phyloP scores from a whole-genome alignment of 2,329 filamentous ascomycete species.

The Fusarium siculi region DNA sequence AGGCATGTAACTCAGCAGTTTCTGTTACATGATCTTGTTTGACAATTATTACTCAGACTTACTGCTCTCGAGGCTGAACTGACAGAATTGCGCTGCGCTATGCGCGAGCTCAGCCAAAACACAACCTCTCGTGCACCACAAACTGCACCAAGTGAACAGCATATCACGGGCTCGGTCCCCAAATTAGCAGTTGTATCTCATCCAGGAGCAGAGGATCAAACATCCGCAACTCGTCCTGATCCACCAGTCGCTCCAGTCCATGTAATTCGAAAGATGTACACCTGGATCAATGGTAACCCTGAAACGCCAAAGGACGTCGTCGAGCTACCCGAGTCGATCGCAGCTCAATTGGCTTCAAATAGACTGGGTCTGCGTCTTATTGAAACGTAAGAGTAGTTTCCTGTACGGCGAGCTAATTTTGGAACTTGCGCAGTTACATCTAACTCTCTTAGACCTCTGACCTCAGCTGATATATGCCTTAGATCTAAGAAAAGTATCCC shows the following conservation, averaged over 20 bases:
- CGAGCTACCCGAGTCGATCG: not conserved
- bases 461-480: accelerated
- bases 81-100: not conserved
- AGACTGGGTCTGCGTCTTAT: accelerated
- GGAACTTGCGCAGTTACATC: accelerated
- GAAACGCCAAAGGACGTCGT: not conserved
- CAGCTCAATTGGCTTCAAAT: not conserved
- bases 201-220: not conserved
- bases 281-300: not conserved
- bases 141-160: too few species aligned
- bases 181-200: accelerated
- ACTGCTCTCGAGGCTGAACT: not conserved
- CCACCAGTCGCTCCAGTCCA: not conserved
- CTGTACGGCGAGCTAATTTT: too few species aligned
- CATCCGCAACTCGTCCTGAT: accelerated
- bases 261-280: not conserved
- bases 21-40: too few species aligned
- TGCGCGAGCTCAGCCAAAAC: not conserved
- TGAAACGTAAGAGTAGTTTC: not conserved
- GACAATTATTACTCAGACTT: not conserved
- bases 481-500: not conserved
- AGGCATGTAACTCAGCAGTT: too few species aligned
- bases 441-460: accelerated
- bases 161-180: accelerated
- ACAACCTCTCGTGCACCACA: not conserved